A percentile compares a stretch with the other conserved stretches of the same genome.
Evolutionary conservation across 495 filamentous ascomycete species (phyloP).

Genomic region (Sabuloglossum arenarium): DNA sequence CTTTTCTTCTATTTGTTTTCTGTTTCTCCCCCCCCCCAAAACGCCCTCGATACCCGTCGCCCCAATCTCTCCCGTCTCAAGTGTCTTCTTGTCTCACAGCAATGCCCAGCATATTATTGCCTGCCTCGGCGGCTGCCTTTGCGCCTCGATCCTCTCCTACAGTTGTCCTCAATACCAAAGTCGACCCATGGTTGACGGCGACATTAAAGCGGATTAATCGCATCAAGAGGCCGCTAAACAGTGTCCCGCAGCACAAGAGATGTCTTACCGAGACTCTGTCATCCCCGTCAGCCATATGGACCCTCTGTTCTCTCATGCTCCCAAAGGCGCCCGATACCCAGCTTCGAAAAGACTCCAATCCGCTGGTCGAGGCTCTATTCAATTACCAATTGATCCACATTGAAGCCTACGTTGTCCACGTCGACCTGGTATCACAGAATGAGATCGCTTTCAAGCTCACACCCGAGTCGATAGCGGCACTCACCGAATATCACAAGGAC

Average conservation of each 20-base stretch:
- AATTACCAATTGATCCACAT: slow-evolving; percentile 90
- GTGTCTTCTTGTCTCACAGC: neutral
- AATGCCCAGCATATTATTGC: slow-evolving; percentile 85
- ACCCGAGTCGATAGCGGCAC: slow-evolving; percentile 83
- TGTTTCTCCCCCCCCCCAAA: slow-evolving; percentile 1
- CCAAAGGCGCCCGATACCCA: slow-evolving; percentile 80
- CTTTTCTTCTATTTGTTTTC: slow-evolving; percentile 6
- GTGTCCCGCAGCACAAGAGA: slow-evolving; percentile 86
- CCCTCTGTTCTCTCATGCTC: slow-evolving; percentile 80
- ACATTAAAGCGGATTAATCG: slow-evolving; percentile 95
- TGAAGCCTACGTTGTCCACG: slow-evolving; percentile 95
- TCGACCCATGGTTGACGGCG: slow-evolving; percentile 93
- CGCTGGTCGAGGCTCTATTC: slow-evolving; percentile 74
- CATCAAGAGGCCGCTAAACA: slow-evolving; percentile 94
- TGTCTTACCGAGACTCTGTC: slow-evolving; percentile 94
- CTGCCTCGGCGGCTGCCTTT: slow-evolving; percentile 90
- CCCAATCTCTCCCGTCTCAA: neutral
- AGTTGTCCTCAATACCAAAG: slow-evolving; percentile 80
- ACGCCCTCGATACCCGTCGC: neutral
- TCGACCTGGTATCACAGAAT: slow-evolving; percentile 95
- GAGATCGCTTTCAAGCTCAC: slow-evolving; percentile 98
- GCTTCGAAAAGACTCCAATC: slow-evolving; percentile 65
- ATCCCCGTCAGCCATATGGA: slow-evolving; percentile 85
- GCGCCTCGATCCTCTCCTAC: slow-evolving; percentile 89
- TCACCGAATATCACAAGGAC: slow-evolving; percentile 95